Percentiles rank a stretch among this genome's conserved stretches.
phyloP scores from a whole-genome alignment of 1,139 yeast species.

The Suhomyces choctaworum region DNA sequence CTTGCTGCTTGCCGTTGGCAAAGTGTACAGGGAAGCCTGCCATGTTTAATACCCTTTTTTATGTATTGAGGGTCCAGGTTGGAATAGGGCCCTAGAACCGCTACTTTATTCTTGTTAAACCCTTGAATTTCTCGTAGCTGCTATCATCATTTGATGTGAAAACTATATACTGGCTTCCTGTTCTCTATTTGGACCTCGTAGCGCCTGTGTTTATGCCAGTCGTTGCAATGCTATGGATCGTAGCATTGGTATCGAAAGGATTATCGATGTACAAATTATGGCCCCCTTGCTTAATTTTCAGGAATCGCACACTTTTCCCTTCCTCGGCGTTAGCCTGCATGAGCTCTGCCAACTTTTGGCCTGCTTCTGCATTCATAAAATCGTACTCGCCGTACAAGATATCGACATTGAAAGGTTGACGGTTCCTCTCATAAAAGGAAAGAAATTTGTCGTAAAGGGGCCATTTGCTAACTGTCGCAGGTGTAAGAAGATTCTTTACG shows the following conservation, averaged over 20 bases:
- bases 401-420: constrained; percentile 45
- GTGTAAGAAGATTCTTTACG: constrained; percentile 62
- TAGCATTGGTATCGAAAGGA: constrained; percentile 55
- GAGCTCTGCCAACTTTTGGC: constrained; percentile 48
- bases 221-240: constrained; percentile 19
- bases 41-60: too few relatives aligned
- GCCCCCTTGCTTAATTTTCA: constrained; percentile 43
- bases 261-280: constrained; percentile 50
- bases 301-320: constrained; percentile 47
- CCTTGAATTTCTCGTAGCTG: too few relatives aligned
- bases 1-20: too few relatives aligned
- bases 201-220: constrained; percentile 1
- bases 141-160: too few relatives aligned
- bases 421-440: constrained; percentile 21
- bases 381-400: constrained; percentile 81
- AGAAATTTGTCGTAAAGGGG: constrained; percentile 69
- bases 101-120: too few relatives aligned
- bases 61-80: too few relatives aligned
- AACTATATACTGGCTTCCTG: too few relatives aligned
- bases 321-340: constrained; percentile 30
- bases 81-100: too few relatives aligned
- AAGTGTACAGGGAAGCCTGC: too few relatives aligned
- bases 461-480: constrained; percentile 73
- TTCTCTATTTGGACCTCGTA: too few relatives aligned
- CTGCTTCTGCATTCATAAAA: constrained; percentile 84